Base-by-base conservation (phyloP, 2,329 filamentous ascomycete genomes). In the Metarhizium rileyi region DNA sequence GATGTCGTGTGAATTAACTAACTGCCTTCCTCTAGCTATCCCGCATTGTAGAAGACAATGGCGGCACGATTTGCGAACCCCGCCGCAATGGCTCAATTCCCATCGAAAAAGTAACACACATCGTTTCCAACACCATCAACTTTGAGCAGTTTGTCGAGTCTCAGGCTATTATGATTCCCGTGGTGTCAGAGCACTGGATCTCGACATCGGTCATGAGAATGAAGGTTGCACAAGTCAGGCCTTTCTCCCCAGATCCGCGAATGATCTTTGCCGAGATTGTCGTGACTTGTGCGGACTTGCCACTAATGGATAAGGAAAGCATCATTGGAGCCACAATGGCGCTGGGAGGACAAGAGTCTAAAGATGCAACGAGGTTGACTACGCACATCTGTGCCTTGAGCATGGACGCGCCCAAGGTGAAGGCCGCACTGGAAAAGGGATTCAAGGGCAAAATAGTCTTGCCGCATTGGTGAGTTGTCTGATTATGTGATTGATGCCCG, bases 251-350 rank as follows among this genome's bases (percentile, higher is more conserved):
- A 1, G 93, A 98, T 60, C 90, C 91, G 2, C 80, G 86, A 51
- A 81, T 95, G 63, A 93, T 96, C 64, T 87, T 98, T 68, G 87
- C 86, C 47, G 84, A 89, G 57, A 85, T 97, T 40, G 79, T 86
- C 26, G 76, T 96, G 18, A 86, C 84, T 28, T 94, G 87, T 61
- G 88, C 84, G 44, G 87, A 93, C 59, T 80, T 98, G 44, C 93
- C 93, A 0, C 73, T 81, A 33, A 86, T 82, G 33, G 93, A 98
- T 66, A 87, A 90, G 63, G 91, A 97, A 68, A 87, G 90, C 10
- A 96, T 98, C 50, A 81, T 87, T 36, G 93, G 90, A 10, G 91
- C 89, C 1, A 87, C 91, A 2, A 71, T 95, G 60, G 91, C 93
- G 0, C 82, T 96, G 69, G 93, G 93, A 22, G 93, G 93, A 16